These are phyloP conservation scores for Calocybe gangraenosa DNA, from an alignment of 768 basidiomycete genomes.

Conservation along the genomic window DNA sequence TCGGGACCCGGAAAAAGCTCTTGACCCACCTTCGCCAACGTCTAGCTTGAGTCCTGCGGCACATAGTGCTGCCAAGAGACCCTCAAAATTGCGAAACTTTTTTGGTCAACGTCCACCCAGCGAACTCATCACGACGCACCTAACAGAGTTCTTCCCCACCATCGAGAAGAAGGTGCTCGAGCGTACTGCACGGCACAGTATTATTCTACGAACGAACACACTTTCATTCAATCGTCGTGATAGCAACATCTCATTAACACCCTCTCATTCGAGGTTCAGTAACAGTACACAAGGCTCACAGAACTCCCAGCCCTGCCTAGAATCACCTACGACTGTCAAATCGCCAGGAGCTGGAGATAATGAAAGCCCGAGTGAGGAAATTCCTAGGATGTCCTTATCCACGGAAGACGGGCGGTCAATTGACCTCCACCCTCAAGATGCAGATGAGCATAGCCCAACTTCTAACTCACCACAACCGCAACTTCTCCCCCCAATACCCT, in stretches of 20 bases:
- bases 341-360: slow-evolving; percentile 19
- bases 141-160: slow-evolving; percentile 93
- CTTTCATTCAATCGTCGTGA: slow-evolving; percentile 35
- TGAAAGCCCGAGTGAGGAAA: slow-evolving; percentile 34
- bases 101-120: slow-evolving; percentile 97
- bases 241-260: slow-evolving; percentile 47
- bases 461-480: slow-evolving; percentile 45
- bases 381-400: slow-evolving; percentile 72
- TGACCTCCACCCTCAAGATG: slow-evolving; percentile 53
- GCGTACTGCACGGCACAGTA: slow-evolving; percentile 85
- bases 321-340: slow-evolving; percentile 38
- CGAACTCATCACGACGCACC: slow-evolving; percentile 92
- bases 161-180: slow-evolving; percentile 89
- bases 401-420: slow-evolving; percentile 68
- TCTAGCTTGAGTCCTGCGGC: slow-evolving; percentile 29
- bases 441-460: slow-evolving; percentile 14
- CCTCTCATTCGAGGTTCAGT: slow-evolving; percentile 56
- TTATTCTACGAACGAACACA: slow-evolving; percentile 57
- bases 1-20: slow-evolving; percentile 64
- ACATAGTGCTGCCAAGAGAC: slow-evolving; percentile 39
- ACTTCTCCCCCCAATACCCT: slow-evolving; percentile 75
- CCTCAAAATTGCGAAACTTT: slow-evolving; percentile 86
- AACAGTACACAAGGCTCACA: slow-evolving; percentile 56
- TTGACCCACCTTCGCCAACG: slow-evolving; percentile 57
- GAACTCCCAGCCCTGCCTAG: slow-evolving; percentile 42